Evolutionary conservation across 176 grass and related monocot species (phyloP), one percentile per base, ranked within the genome.

Genomic region (Avena sativa): DNA sequence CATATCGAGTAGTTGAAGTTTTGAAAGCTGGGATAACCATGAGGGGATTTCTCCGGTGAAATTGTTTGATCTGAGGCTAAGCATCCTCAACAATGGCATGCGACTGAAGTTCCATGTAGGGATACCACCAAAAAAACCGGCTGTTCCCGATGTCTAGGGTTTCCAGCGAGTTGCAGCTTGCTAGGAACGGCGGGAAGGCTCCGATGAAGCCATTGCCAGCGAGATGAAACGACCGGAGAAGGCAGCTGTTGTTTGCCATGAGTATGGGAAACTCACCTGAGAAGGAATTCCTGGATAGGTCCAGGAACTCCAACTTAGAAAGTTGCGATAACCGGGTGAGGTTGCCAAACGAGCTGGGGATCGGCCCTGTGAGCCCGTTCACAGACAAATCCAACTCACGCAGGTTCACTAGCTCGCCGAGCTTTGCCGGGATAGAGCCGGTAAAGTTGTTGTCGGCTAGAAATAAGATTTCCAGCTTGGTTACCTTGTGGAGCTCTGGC

Each of bases 341-440:
- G 4, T 97, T 92, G 8, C 92, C 89, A 1, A 97, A 25, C 14
- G 83, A 80, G 43, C 16, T 38, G 15, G 92, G 89, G 53, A 96
- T 96, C 2, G 67, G 14, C 4, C 89, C 92, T 1, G 19, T 85
- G 19, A 97, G 78, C 6, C 9, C 57, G 56, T 92, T 96, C 1
- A 12, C 71, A 1, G 89, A 91, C 9, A 94, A 73, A 76, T 91
- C 89, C 75, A 95, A 3, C 4, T 88, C 0, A 0, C 0, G 0
- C 55, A 95, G 74, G 20, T 78, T 84, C 7, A 34, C 80, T 9
- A 92, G 17, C 2, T 80, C 78, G 26, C 86, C 93, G 14, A 95
- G 74, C 83, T 92, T 82, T 9, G 44, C 8, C 1, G 90, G 93
- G 10, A 94, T 94, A 8, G 5, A 3, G n/a, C 82, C 90, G 1